Evolutionary conservation across 2,329 filamentous ascomycete species (phyloP).

Genomic region (Penicillium sp.): DNA sequence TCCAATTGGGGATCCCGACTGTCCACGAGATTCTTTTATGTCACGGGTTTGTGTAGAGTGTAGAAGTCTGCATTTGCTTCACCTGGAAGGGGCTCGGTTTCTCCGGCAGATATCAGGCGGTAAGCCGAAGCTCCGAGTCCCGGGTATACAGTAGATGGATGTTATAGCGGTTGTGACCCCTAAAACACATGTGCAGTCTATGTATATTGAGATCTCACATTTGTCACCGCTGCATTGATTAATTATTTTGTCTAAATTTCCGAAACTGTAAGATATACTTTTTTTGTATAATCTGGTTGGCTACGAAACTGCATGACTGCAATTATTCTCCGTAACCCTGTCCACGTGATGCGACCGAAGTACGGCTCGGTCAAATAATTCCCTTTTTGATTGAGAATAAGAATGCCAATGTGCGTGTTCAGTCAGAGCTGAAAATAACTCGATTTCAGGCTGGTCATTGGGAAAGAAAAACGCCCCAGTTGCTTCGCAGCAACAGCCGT

Average conservation of each 20-base stretch:
- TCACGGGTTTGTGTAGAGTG: not conserved
- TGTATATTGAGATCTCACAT: not conserved
- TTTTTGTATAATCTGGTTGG: not conserved
- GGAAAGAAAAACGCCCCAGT: conserved; percentile 16
- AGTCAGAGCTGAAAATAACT: not conserved
- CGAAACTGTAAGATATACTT: not conserved
- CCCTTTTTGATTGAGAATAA: not conserved
- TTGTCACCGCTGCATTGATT: not conserved
- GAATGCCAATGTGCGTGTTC: not conserved
- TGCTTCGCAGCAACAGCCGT: conserved; percentile 16
- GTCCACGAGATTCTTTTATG: not conserved
- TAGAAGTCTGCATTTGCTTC: not conserved
- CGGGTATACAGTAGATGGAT: not conserved
- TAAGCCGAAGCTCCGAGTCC: conserved; percentile 4
- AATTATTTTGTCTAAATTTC: not conserved
- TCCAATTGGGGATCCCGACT: not conserved
- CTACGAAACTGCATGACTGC: not conserved
- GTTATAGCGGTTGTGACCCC: too few species aligned
- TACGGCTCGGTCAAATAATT: not conserved
- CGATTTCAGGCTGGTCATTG: not conserved
- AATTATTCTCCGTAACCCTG: not conserved
- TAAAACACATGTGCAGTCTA: not conserved
- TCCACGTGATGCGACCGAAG: conserved; percentile 4
- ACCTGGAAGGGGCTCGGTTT: not conserved
- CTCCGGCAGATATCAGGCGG: conserved; percentile 2